Evolutionary conservation across 2,329 filamentous ascomycete species (phyloP).

Genomic region (Cercospora canescens): DNA sequence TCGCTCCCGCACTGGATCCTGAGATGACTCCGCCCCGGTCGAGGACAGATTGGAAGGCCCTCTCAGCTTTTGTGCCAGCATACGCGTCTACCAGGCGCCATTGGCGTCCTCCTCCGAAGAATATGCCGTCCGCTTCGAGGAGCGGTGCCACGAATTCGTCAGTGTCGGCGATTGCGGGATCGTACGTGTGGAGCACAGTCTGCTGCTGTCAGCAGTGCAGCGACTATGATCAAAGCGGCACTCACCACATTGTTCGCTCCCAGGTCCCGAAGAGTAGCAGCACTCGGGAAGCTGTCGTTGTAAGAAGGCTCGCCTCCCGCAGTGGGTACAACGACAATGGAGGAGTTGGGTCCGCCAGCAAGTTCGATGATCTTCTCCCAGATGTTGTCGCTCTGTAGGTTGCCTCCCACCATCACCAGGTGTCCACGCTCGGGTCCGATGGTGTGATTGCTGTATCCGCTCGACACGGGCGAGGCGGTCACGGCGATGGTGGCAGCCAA

Average conservation of each 20-base stretch:
- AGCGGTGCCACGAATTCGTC: slow-evolving; percentile 25
- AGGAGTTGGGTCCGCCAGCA: slow-evolving; percentile 19
- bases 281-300: slow-evolving; percentile 22
- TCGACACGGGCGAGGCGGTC: not conserved
- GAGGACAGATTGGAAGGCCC: slow-evolving; percentile 23
- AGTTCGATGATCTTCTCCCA: slow-evolving; percentile 26
- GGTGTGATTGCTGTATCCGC: not conserved
- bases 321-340: slow-evolving; percentile 25
- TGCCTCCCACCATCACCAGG: slow-evolving; percentile 26
- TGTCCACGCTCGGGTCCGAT: slow-evolving; percentile 24
- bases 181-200: slow-evolving; percentile 26
- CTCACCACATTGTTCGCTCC: slow-evolving; percentile 24
- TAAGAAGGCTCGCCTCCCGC: slow-evolving; percentile 24
- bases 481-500: not conserved
- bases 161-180: slow-evolving; percentile 22
- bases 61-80: slow-evolving; percentile 23
- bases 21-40: slow-evolving; percentile 26
- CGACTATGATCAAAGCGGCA: not conserved
- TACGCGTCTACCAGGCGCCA: slow-evolving; percentile 29
- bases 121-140: slow-evolving; percentile 21
- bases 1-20: slow-evolving; percentile 25
- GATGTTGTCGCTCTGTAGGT: slow-evolving; percentile 19
- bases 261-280: slow-evolving; percentile 17
- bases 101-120: slow-evolving; percentile 28
- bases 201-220: not conserved